Percentiles rank a stretch among this genome's conserved stretches.
phyloP scores from a whole-genome alignment of 495 filamentous ascomycete genomes.

The Penicillium egyptiacum region DNA sequence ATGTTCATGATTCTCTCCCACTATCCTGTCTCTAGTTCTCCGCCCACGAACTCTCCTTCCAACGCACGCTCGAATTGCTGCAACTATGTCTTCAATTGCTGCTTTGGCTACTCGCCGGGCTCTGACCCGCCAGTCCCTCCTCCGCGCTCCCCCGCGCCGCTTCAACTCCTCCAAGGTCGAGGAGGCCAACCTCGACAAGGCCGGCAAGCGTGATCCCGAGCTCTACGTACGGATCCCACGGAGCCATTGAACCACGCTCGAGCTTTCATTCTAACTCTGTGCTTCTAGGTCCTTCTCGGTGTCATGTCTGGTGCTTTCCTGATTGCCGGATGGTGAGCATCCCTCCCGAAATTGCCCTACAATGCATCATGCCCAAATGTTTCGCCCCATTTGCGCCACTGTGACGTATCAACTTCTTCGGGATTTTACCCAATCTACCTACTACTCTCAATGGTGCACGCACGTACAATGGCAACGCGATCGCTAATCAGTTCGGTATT shows the following conservation, averaged over 20 bases:
- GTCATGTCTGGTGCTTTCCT: constrained; percentile 89
- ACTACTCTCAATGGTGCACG: not conserved
- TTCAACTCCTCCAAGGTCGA: constrained; percentile 47
- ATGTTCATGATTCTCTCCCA: constrained; percentile 36
- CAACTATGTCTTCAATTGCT: constrained; percentile 55
- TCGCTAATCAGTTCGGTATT: constrained; percentile 17
- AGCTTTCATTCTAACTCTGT: constrained; percentile 19
- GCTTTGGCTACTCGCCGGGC: constrained; percentile 53
- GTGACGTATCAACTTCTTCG: constrained; percentile 14
- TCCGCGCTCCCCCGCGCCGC: constrained; percentile 46
- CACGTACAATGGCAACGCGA: not conserved
- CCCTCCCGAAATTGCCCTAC: constrained; percentile 37
- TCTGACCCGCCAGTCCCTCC: constrained; percentile 45
- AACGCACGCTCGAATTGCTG: constrained; percentile 27
- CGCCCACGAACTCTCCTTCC: constrained; percentile 16
- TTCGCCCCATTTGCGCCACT: constrained; percentile 13
- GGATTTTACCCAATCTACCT: not conserved
- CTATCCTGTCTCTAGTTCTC: constrained; percentile 25
- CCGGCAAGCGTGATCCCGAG: constrained; percentile 74
- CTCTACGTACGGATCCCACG: constrained; percentile 62
- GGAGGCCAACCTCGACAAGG: constrained; percentile 58
- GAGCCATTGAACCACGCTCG: constrained; percentile 18
- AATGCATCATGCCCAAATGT: constrained; percentile 7
- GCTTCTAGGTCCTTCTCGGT: constrained; percentile 73
- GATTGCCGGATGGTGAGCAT: constrained; percentile 72